Evolutionary conservation across 768 basidiomycete genomes (phyloP).

Genomic region (Rhodotorula graminis): DNA sequence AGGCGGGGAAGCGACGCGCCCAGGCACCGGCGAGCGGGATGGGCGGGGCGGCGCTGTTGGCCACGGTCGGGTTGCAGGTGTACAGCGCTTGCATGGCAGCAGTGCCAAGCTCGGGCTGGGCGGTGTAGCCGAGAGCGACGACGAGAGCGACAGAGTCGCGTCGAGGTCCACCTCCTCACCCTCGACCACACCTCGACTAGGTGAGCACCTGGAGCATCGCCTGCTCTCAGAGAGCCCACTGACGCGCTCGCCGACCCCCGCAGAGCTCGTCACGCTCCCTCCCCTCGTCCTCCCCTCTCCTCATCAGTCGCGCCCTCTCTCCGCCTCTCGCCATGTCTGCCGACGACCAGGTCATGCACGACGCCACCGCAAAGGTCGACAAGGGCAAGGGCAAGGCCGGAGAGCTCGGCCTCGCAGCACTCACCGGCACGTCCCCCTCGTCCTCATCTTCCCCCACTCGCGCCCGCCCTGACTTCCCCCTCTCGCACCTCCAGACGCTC

Average conservation of each 20-base stretch:
- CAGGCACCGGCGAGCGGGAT: slow-evolving; percentile 32
- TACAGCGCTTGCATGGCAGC: not conserved
- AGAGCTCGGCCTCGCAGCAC: slow-evolving; percentile 4
- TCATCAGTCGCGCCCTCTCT: not conserved
- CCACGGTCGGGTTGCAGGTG: not conserved
- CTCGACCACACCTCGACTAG: not conserved
- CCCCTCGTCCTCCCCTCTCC: not conserved
- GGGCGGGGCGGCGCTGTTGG: slow-evolving; percentile 9
- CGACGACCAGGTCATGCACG: not conserved
- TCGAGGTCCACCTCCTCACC: too few relatives aligned
- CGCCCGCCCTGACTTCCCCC: not conserved
- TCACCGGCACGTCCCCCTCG: not conserved
- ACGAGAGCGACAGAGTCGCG: too few relatives aligned
- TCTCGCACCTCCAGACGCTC: not conserved
- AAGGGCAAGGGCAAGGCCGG: slow-evolving; percentile 29
- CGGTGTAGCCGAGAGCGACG: not conserved
- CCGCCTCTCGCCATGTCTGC: not conserved
- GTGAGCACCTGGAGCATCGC: too few relatives aligned
- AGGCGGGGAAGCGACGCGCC: slow-evolving; percentile 9
- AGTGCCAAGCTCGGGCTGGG: too few relatives aligned
- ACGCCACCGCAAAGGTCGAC: not conserved
- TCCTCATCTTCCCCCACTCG: not conserved
- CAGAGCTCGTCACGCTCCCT: too few relatives aligned
- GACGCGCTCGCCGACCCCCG: too few relatives aligned
- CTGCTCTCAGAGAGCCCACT: too few relatives aligned